A percentile compares a stretch with the other conserved stretches of the same genome.
phyloP scores from a whole-genome alignment of 2,329 filamentous ascomycete genomes.

The Fusarium sp. region DNA sequence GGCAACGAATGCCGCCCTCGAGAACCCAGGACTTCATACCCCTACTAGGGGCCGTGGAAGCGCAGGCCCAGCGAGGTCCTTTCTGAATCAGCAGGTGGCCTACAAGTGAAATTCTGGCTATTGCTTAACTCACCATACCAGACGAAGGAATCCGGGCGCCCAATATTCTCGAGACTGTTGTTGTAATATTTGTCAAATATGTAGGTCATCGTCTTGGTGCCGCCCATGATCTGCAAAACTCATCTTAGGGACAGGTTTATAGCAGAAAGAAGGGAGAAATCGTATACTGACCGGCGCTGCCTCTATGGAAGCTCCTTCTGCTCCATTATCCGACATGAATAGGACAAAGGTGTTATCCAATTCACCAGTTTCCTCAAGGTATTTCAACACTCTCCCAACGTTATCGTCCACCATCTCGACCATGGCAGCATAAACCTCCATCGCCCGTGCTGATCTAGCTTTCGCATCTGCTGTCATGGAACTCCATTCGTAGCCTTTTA shows the following conservation, averaged over 20 bases:
- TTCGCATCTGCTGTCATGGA: neutral
- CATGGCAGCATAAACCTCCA: neutral
- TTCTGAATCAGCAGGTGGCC: neutral
- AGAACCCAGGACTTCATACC: conserved; percentile 49
- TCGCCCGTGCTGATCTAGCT: neutral
- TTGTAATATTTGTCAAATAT: neutral
- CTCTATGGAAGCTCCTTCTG: neutral
- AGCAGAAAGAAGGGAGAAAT: neutral
- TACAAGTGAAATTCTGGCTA: neutral
- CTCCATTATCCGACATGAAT: neutral
- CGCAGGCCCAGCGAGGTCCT: conserved; percentile 52
- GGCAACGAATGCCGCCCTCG: conserved; percentile 15
- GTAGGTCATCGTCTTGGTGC: neutral
- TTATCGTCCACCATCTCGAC: neutral
- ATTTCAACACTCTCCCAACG: neutral
- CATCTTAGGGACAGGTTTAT: neutral
- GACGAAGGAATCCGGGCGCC: neutral
- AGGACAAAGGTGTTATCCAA: neutral
- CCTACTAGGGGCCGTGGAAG: conserved; percentile 60
- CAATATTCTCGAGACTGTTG: neutral
- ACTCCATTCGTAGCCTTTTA: neutral
- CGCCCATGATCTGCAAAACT: neutral
- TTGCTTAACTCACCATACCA: neutral
- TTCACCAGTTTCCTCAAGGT: neutral
- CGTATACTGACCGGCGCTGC: neutral